Base-by-base conservation (phyloP, 805 yeast genomes). In the Schizosaccharomyces cryophilus region DNA sequence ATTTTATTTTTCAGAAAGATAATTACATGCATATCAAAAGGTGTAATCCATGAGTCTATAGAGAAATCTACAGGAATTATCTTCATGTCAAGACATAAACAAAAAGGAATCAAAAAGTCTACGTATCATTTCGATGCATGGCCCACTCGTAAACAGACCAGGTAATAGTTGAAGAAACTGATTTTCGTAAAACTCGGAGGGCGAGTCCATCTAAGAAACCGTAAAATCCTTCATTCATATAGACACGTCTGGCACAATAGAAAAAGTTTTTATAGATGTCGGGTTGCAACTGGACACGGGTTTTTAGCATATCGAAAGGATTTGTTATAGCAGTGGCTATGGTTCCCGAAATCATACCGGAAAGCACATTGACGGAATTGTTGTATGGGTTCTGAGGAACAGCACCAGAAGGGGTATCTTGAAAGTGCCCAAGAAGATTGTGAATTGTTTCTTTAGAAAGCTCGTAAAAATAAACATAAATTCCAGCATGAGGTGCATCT, bases 401-500 rank as follows among this genome's bases (percentile, higher is more conserved):
- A 24, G 15, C 31, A 15, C 60, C 42, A 21, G 29, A 21, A 9
- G 3, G 21, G 21, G 31, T 19, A 54, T 40, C 40, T 11, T 55
- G 47, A 2, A 64, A 40, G 58, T 48, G 62, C 54, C 2, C 65
- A 21, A 51, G n/a, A 17, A 51, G 35, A 19, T 29, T 59, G 4
- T 73, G 72, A 47, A 74, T 60, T 6, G 83, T 62, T 9, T 74
- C 75, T 68, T 88, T 88, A 61, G 82, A 75, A 62, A 82, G 77
- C 68, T 90, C 96, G 70, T 90, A 90, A 64, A 88, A 78, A 45
- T 88, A 72, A 35, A 93, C 87, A 67, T 93, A 90, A 3, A 93
- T 68, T 0, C 98, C 98, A 5, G 98, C 96, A 70, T 93, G 86
- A 0, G 98, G 98, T 29, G 95, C 94, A 72, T 93, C 98, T 64